Evolutionary conservation across 2,329 filamentous ascomycete species (phyloP).

Genomic region (Alternaria burnsii): DNA sequence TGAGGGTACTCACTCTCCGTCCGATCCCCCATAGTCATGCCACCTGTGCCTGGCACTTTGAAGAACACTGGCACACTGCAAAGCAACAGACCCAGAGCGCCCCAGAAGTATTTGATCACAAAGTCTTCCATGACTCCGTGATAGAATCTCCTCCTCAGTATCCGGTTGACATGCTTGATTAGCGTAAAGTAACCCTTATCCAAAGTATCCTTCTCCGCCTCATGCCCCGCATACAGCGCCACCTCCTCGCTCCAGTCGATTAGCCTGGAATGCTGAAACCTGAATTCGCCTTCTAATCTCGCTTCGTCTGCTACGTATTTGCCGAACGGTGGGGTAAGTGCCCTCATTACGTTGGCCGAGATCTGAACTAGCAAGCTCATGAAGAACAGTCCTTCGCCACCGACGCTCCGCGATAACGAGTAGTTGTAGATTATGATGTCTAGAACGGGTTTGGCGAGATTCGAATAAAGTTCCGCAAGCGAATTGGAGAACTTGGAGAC

Average conservation of each 20-base stretch:
- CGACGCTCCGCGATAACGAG: constrained; percentile 91
- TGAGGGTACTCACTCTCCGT: constrained; percentile 62
- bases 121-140: constrained; percentile 99
- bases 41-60: constrained; percentile 74
- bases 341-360: constrained; percentile 91
- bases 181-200: constrained; percentile 99
- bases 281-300: constrained; percentile 91
- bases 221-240: constrained; percentile 88
- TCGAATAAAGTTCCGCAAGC: constrained; percentile 93
- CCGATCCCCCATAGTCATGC: constrained; percentile 71
- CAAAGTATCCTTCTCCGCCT: constrained; percentile 92
- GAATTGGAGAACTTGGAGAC: constrained; percentile 97
- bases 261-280: constrained; percentile 90
- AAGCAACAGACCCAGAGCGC: constrained; percentile 85
- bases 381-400: constrained; percentile 91
- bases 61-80: constrained; percentile 97
- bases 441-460: constrained; percentile 90
- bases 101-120: constrained; percentile 99
- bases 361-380: constrained; percentile 95
- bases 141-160: constrained; percentile 87
- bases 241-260: constrained; percentile 98
- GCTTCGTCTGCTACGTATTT: constrained; percentile 98
- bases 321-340: constrained; percentile 92
- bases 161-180: constrained; percentile 98
- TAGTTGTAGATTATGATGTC: constrained; percentile 98